Evolutionary conservation across 2,329 filamentous ascomycete genomes (phyloP).

Genomic region (Aspergillus viridinutans): DNA sequence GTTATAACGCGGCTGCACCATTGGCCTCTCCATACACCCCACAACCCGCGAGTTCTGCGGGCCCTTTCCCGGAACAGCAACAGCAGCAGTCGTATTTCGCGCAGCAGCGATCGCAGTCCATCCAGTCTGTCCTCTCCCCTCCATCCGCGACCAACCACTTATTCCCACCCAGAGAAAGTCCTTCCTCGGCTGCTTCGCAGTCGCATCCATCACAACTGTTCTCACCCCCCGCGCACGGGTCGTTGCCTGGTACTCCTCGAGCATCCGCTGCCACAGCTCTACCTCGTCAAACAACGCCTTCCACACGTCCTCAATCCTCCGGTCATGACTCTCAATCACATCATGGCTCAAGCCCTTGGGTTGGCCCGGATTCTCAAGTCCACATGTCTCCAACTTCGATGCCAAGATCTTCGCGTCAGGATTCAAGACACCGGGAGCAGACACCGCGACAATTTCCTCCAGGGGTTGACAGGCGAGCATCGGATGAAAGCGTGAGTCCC

Average conservation of each 20-base stretch:
- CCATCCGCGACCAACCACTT: conserved; percentile 30
- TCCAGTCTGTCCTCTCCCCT: conserved; percentile 37
- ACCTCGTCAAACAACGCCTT: conserved; percentile 33
- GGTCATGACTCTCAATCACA: conserved; percentile 32
- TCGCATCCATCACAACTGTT: conserved; percentile 31
- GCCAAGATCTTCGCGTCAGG: conserved; percentile 38
- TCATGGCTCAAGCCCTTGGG: conserved; percentile 30
- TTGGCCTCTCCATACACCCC: conserved; percentile 39
- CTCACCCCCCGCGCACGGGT: conserved; percentile 35
- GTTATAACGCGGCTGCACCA: conserved; percentile 25
- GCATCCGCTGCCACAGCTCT: conserved; percentile 40
- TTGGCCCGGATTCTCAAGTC: conserved; percentile 24
- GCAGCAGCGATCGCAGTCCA: conserved; percentile 36
- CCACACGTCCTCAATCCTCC: conserved; percentile 34
- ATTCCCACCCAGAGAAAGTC: conserved; percentile 33
- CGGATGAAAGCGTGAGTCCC: conserved; percentile 71
- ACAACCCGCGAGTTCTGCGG: conserved; percentile 30
- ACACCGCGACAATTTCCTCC: conserved; percentile 40
- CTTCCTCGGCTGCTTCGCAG: conserved; percentile 28
- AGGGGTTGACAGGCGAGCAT: conserved; percentile 62
- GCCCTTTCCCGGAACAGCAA: conserved; percentile 12
- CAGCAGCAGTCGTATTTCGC: conserved; percentile 37
- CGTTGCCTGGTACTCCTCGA: conserved; percentile 47
- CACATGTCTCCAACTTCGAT: conserved; percentile 30
- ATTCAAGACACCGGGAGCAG: conserved; percentile 30